Evolutionary conservation across 1,139 yeast species (phyloP), one percentile per base, ranked within the genome.

Genomic region (Blastobotrys elegans): DNA sequence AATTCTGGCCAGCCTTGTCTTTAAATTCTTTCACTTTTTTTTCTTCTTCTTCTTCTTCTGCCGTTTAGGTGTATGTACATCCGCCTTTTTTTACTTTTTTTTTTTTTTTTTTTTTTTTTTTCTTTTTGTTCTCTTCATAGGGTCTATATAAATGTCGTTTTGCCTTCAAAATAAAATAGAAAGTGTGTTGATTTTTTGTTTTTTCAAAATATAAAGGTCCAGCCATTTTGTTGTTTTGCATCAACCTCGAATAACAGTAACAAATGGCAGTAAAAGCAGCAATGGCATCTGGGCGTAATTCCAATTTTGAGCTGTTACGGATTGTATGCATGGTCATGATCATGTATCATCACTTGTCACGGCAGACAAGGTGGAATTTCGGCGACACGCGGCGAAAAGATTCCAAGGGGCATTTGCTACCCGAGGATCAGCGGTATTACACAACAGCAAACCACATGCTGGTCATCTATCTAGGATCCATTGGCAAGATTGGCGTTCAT

Each of bases 291-390:
- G 33, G 33, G 13, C 31, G 32, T 24, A 24, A 14, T n/a, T 49
- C 51, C 6, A 49, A 49, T 41, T 49, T 32, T 40, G 52, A 49
- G 43, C 34, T 49, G 37, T 18, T 39, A n/a, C 46, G 52, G n/a
- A 17, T 49, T 4, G 27, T 49, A 14, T 30, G 40, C 34, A 49
- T 49, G 52, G 18, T 44, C 4, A n/a, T 49, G 30, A 47, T 49
- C 13, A 46, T 49, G 13, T 43, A 43, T 20, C 39, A 32, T 26
- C 52, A 49, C 30, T 43, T 40, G 30, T 30, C 46, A 1, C 22
- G 18, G 21, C 37, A 43, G 18, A 36, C 52, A 4, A 20, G 14
- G 18, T 49, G 50, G 50, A 40, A 29, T 3, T 17, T 30, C n/a
- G 33, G 38, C n/a, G 46, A 43, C 14, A 43, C 36, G 11, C 6